Evolutionary conservation across 768 basidiomycete species (phyloP).

Genomic region (Cyclocybe aegerita): DNA sequence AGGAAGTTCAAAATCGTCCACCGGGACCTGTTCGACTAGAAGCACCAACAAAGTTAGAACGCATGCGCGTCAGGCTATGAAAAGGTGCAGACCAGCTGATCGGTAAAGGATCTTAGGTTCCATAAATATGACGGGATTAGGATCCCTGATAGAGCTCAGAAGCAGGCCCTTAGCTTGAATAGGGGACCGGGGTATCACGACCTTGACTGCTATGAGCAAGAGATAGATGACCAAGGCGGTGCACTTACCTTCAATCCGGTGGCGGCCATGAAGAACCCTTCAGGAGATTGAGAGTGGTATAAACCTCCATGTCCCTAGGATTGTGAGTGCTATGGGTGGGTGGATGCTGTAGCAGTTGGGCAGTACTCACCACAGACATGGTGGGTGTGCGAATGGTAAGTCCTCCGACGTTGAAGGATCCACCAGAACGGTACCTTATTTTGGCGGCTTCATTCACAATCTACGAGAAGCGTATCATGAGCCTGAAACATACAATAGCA

Average conservation of each 20-base stretch:
- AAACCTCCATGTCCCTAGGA: slow-evolving; percentile 76
- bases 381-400: slow-evolving; percentile 84
- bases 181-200: slow-evolving; percentile 93
- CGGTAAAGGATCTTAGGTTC: slow-evolving; percentile 94
- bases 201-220: slow-evolving; percentile 30
- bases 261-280: slow-evolving; percentile 92
- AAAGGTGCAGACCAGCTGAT: slow-evolving; percentile 58
- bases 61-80: not conserved
- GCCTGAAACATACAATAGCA: slow-evolving; percentile 3
- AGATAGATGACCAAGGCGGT: not conserved
- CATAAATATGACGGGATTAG: slow-evolving; percentile 94
- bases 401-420: slow-evolving; percentile 77
- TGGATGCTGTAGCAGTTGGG: slow-evolving; percentile 14
- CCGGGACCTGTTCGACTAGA: slow-evolving; percentile 87
- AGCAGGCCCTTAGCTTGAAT: slow-evolving; percentile 95
- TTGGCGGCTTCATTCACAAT: slow-evolving; percentile 96
- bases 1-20: slow-evolving; percentile 84
- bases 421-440: slow-evolving; percentile 86
- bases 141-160: slow-evolving; percentile 84
- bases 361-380: slow-evolving; percentile 72
- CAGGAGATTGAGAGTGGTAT: slow-evolving; percentile 95
- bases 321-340: slow-evolving; percentile 1
- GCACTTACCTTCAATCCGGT: slow-evolving; percentile 75
- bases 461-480: slow-evolving; percentile 34
- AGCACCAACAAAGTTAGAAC: slow-evolving; percentile 1